Conservation (phyloP, 441 rosid genomes). For the Pelargonium citronellum region DNA sequence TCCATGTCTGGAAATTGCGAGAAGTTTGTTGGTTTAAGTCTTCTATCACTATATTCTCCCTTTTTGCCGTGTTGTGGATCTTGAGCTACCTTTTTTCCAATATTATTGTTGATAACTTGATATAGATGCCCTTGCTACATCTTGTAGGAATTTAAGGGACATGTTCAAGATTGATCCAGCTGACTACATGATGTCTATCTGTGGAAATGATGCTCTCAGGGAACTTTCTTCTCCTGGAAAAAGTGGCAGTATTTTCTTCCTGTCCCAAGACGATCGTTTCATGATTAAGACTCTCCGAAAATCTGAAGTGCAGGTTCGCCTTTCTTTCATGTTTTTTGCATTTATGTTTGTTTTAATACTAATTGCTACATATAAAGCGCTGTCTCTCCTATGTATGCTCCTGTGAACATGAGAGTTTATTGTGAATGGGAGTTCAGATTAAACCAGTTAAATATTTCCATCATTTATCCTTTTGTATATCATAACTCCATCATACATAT, state of each 20-base stretch:
- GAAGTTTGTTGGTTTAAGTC: no score
- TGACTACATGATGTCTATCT: conserved; percentile 99
- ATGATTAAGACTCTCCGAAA: conserved; percentile 91
- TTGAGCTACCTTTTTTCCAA: background rate
- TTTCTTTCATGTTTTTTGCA: conserved; percentile 9
- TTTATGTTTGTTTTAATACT: background rate
- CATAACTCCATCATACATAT: no score
- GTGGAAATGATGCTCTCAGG: conserved; percentile 89
- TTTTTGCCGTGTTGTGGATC: background rate
- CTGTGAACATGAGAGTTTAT: no score
- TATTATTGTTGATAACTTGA: conserved; percentile 1
- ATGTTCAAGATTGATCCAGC: conserved; percentile 98
- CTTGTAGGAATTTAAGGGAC: conserved; percentile 85
- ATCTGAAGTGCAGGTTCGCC: conserved; percentile 88
- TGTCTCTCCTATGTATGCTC: no score
- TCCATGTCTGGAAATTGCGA: no score
- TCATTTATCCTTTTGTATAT: conserved; percentile 2
- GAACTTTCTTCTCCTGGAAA: conserved; percentile 87
- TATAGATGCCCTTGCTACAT: conserved; percentile 14
- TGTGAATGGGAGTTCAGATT: no score
- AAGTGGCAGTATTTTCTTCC: conserved; percentile 95
- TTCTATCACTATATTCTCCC: background rate
- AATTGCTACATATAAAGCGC: background rate
- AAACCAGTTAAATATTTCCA: no score
- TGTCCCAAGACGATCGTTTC: conserved; percentile 86